These are phyloP conservation scores for Podospora australis DNA, from an alignment of 495 filamentous ascomycete species.

Conservation along the genomic window DNA sequence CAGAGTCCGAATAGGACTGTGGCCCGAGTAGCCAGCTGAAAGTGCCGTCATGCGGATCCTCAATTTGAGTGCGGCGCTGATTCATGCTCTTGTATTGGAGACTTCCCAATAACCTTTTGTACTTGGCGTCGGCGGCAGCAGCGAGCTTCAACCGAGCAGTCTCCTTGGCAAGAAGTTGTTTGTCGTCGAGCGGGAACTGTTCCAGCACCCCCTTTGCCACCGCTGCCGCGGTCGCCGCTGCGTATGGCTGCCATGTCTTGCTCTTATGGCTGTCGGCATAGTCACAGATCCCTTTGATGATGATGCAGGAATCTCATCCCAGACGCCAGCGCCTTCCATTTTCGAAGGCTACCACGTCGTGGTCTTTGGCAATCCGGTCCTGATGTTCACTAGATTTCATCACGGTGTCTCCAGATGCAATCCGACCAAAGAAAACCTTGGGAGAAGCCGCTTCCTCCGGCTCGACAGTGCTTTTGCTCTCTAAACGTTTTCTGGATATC, in stretches of 20 bases:
- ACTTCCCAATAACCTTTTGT: neutral
- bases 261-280: neutral
- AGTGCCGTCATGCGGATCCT: neutral
- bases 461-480: neutral
- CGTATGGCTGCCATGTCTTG: neutral
- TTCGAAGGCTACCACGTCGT: too few relatives aligned
- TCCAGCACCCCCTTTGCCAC: too few relatives aligned
- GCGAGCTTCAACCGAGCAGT: too few relatives aligned
- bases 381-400: neutral
- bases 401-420: neutral
- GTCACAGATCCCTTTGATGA: neutral
- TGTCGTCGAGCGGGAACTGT: too few relatives aligned
- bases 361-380: neutral
- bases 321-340: neutral
- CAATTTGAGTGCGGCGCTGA: neutral
- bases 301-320: neutral
- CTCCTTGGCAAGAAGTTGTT: too few relatives aligned
- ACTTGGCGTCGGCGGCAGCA: neutral
- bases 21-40: neutral
- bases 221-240: neutral
- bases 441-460: too few relatives aligned
- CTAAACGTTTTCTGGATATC: neutral
- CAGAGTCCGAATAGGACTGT: too few relatives aligned
- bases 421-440: neutral
- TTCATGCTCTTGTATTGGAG: constrained; percentile 10